phyloP scores from a whole-genome alignment of 257 asterid genomes.

The Nicotiana sylvestris region DNA sequence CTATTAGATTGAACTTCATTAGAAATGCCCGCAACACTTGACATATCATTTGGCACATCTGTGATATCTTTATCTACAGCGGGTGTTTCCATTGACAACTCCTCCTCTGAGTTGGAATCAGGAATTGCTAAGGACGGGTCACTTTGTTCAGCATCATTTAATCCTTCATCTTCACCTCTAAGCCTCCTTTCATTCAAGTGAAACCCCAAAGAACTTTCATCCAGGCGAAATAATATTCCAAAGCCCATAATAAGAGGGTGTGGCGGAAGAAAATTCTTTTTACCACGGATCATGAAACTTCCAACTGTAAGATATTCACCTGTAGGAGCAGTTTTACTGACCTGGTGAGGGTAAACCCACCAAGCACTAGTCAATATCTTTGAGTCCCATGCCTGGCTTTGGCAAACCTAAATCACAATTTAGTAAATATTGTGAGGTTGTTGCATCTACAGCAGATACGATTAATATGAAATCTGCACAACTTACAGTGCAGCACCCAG shows the following conservation, averaged over 20 bases:
- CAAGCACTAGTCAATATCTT: conserved; percentile 99
- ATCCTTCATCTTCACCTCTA: conserved; percentile 92
- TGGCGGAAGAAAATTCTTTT: conserved; percentile 96
- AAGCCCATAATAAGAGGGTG: conserved; percentile 96
- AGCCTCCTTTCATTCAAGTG: conserved; percentile 98
- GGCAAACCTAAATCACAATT: conserved; percentile 69
- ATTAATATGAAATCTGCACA: conserved; percentile 6
- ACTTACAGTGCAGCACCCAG: conserved; percentile 95
- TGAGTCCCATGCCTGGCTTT: conserved; percentile 99
- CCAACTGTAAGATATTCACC: conserved; percentile 98
- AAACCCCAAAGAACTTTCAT: conserved; percentile 94
- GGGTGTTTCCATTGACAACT: conserved; percentile 39
- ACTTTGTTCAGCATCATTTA: conserved; percentile 47
- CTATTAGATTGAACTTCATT: conserved; percentile 25
- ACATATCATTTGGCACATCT: conserved; percentile 30
- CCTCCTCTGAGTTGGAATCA: conserved; percentile 69
- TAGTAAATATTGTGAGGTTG: background rate
- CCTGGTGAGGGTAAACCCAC: conserved; percentile 99
- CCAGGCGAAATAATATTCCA: conserved; percentile 90
- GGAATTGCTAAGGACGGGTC: conserved; percentile 59
- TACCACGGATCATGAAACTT: conserved; percentile 99
- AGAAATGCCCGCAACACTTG: conserved; percentile 21
- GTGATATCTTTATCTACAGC: conserved; percentile 26
- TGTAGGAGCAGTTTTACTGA: conserved; percentile 96
- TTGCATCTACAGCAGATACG: background rate